Base-by-base conservation (phyloP, 345 rosid species). In the Lepidium sativum region DNA sequence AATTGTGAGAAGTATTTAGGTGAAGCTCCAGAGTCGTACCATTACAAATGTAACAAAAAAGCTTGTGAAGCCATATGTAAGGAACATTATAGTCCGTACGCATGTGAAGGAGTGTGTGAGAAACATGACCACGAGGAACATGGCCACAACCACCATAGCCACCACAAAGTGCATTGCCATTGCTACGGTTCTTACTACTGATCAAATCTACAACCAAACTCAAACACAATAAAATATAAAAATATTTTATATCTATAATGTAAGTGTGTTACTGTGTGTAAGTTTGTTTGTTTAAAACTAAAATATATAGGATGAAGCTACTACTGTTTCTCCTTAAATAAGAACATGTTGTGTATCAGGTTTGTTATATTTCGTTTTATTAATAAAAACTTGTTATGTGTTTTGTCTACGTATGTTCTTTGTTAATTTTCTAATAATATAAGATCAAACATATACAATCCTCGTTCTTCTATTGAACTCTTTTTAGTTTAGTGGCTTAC, bases 51-150 rank as follows among this genome's bases (percentile, higher is more conserved):
- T 32, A 65, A 32, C 35, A 52, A 53, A 42, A 63, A 63, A 27
- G 49, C 38, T 39, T 63, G 68, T 51, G 2, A 39, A 27, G 18
- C 12, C 2, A 8, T 13, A 16, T 63, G 68, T 18, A 29, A 17
- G 31, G n/a, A 27, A 39, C 17, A 51, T 27, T 63, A 50, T 39
- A 0, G 25, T 25, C 21, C 21, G 3, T 0, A 39, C 39, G 38
- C 68, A 33, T 64, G 68, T 16, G 39, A 64, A 64, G 68, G 68
- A 41, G 70, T 41, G 42, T 65, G 70, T 54, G 70, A 65, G 53
- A 7, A 1, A 27, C 70, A 54, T 65, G 25, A 10, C 31, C 6
- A 4, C 6, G 5, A 25, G 6, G 6, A 25, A 25, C 7, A 27
- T 27, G 31, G 31, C 31, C 31, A 27, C 7, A 6, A 27, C 31